Percentiles rank a stretch among this genome's conserved stretches.
Evolutionary conservation across 495 filamentous ascomycete species (phyloP).

Genomic region (Annulohypoxylon bovei): DNA sequence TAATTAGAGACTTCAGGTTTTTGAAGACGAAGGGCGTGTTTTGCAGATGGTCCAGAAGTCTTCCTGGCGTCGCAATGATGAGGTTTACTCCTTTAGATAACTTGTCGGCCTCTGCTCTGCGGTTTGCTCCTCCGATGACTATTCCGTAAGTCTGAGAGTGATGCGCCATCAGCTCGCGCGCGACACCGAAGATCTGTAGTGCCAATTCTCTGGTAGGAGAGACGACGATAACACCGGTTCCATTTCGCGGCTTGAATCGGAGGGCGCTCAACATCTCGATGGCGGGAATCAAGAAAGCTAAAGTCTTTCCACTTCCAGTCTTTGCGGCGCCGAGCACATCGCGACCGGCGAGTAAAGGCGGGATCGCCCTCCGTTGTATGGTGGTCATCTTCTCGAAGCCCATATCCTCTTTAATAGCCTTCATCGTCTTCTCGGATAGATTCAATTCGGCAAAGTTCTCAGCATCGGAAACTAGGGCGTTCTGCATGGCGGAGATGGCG

Average conservation of each 20-base stretch:
- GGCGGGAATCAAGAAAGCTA: conserved; percentile 93
- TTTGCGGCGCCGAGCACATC: conserved; percentile 97
- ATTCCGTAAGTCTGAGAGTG: conserved; percentile 93
- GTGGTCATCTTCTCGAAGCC: conserved; percentile 95
- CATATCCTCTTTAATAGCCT: conserved; percentile 85
- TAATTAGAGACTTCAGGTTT: conserved; percentile 87
- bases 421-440: conserved; percentile 84
- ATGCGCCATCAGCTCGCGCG: conserved; percentile 83
- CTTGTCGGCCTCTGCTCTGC: conserved; percentile 92
- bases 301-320: conserved; percentile 94
- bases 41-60: conserved; percentile 92
- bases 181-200: conserved; percentile 95
- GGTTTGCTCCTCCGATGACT: conserved; percentile 94
- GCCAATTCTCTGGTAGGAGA: conserved; percentile 91
- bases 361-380: conserved; percentile 89
- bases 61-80: conserved; percentile 90
- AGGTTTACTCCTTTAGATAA: conserved; percentile 93
- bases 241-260: conserved; percentile 80
- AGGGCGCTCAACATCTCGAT: conserved; percentile 93
- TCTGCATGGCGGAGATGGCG: conserved; percentile 41
- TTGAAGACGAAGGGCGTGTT: conserved; percentile 96
- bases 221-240: conserved; percentile 87
- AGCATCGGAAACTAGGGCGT: conserved; percentile 47
- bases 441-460: conserved; percentile 80
- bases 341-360: conserved; percentile 83